A percentile compares a stretch with the other conserved stretches of the same genome.
phyloP scores from a whole-genome alignment of 306 rosid species.

The Dalbergia cultrata region DNA sequence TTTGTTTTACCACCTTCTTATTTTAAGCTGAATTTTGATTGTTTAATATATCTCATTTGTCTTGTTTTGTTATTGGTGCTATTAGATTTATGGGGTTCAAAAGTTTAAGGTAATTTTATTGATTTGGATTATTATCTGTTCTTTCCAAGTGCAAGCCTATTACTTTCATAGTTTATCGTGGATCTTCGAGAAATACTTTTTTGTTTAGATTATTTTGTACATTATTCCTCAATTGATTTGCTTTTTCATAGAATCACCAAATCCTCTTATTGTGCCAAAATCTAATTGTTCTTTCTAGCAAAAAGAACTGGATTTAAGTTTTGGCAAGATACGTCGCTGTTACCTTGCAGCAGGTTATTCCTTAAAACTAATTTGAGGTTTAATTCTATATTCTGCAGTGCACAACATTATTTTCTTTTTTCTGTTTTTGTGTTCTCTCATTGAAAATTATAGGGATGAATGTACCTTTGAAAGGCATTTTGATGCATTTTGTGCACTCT shows the following conservation, averaged over 20 bases:
- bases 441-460: too few relatives aligned
- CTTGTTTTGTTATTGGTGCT: constrained; percentile 28
- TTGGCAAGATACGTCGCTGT: constrained; percentile 29
- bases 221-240: constrained; percentile 36
- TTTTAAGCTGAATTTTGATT: constrained; percentile 35
- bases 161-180: constrained; percentile 44
- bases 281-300: not conserved
- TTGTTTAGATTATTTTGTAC: constrained; percentile 29
- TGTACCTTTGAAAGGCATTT: too few relatives aligned
- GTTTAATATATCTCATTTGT: constrained; percentile 34
- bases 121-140: constrained; percentile 36
- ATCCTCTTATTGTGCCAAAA: constrained; percentile 42
- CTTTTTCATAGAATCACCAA: constrained; percentile 21
- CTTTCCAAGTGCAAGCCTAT: constrained; percentile 36
- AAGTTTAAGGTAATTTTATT: constrained; percentile 35
- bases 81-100: constrained; percentile 45
- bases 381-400: not conserved
- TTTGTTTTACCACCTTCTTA: constrained; percentile 3
- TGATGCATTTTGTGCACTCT: too few relatives aligned
- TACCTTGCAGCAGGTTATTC: constrained; percentile 32
- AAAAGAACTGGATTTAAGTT: constrained; percentile 11
- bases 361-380: constrained; percentile 11
- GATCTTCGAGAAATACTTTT: constrained; percentile 51
- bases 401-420: not conserved
- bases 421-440: constrained; percentile 7